Conservation (phyloP, 1,139 yeast genomes). For the Zygoascus sp. region DNA sequence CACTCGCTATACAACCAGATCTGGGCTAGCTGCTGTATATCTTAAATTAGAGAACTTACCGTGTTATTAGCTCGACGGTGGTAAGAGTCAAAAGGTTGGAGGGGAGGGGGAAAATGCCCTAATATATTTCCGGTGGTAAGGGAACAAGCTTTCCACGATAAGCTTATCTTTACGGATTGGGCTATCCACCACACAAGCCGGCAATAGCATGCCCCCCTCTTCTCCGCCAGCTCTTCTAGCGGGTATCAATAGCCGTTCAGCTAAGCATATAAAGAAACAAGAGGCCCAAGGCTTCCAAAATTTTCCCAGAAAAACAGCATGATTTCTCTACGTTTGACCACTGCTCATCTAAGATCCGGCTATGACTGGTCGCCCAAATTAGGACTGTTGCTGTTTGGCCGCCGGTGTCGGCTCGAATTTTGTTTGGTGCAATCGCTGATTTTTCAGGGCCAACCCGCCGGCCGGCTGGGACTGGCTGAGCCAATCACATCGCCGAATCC, state of each 20-base stretch:
- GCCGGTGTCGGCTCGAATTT: neutral
- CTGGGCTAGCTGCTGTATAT: neutral
- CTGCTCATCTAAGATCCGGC: no score
- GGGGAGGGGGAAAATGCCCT: neutral
- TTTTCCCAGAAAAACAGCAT: no score
- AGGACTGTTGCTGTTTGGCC: neutral
- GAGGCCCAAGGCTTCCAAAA: no score
- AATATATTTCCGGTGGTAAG: neutral
- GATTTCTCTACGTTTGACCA: no score
- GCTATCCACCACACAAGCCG: neutral
- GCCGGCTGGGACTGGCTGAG: neutral
- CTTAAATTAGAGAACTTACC: neutral
- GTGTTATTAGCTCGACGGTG: neutral
- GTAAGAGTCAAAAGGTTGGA: neutral
- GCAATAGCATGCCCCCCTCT: no score
- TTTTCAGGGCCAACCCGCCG: slow-evolving; percentile 3
- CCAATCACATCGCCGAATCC: neutral
- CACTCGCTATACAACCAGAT: neutral
- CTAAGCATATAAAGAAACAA: no score
- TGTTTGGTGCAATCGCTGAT: neutral
- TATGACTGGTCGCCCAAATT: neutral
- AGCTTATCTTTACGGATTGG: slow-evolving; percentile 1
- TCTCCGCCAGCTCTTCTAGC: no score
- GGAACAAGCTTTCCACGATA: neutral
- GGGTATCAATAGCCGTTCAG: neutral